These are phyloP conservation scores for Penicillium concentricum DNA, from an alignment of 2,329 filamentous ascomycete genomes.

Conservation along the genomic window DNA sequence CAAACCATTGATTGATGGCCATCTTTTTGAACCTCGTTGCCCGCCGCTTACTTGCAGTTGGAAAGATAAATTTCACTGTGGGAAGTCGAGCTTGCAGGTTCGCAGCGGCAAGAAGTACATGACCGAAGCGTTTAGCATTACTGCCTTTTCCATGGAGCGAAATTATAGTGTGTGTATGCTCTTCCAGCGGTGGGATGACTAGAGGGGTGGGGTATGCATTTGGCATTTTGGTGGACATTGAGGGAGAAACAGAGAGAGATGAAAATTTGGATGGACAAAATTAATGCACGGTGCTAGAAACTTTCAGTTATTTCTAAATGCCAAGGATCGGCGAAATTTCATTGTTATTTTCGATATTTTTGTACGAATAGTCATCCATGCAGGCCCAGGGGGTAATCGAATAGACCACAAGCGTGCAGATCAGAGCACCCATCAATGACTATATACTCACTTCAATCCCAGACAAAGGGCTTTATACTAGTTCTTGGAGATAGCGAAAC, in stretches of 20 bases:
- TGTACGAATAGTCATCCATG: not conserved
- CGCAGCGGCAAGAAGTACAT: constrained; percentile 30
- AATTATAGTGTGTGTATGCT: constrained; percentile 16
- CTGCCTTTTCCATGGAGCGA: constrained; percentile 12
- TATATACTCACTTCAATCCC: not conserved
- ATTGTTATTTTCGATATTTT: not conserved
- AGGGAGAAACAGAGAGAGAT: not conserved
- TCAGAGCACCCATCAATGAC: not conserved
- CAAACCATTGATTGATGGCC: constrained; percentile 54
- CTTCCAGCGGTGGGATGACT: not conserved
- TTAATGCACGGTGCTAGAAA: no score
- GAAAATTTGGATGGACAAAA: not conserved
- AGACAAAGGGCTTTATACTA: not conserved
- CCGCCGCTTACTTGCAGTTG: constrained; percentile 48
- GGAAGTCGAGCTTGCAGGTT: constrained; percentile 17
- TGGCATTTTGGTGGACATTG: not conserved
- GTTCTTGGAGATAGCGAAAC: no score
- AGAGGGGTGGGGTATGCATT: constrained; percentile 7
- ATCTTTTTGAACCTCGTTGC: constrained; percentile 46
- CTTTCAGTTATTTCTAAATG: not conserved
- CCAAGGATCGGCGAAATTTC: not conserved
- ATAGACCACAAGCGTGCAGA: not conserved
- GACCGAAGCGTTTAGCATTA: constrained; percentile 48
- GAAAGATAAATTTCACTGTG: constrained; percentile 52
- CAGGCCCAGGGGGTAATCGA: not conserved